Base-by-base conservation (phyloP, 257 asterid genomes). In the Lithospermum erythrorhizon region DNA sequence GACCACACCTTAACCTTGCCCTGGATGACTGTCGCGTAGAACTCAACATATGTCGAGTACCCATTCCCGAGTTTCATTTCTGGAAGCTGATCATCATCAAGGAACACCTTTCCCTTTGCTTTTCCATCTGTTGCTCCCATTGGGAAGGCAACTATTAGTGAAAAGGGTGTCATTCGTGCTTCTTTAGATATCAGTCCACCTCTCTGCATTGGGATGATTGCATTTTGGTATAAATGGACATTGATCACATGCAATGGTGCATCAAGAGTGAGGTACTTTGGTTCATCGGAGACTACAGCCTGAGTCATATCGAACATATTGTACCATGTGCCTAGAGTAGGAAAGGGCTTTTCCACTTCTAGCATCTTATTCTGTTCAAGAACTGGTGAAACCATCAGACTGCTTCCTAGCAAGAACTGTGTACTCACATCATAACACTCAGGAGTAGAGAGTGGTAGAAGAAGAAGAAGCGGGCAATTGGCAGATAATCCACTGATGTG, bases 301-400 rank as follows among this genome's bases (percentile, higher is more conserved):
- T 82, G 80, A 5, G 84, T 70, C 83, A 79, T 71, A 18, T 93
- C 89, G 18, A 93, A 93, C 72, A 86, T 58, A 57, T 70, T 72
- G 73, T 89, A 93, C 99, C 99, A 93, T 21, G 81, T 76, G 1
- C 97, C 99, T 0, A 87, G 83, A 87, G 83, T 0, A 95, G 95
- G 23, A 93, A 89, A 77, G 59, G 0, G 84, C 95, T 49, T 73
- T 70, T n/a, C n/a, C 11, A 93, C 95, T 65, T 75, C 67, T 0
- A n/a, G n/a, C n/a, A 79, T 78, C 65, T 77, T 76, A 11, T 78
- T 78, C 20, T 70, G 21, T 1, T 82, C 84, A 0, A 93, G 76
- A 45, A 93, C 99, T 0, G 97, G 99, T 0, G 97, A 86, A 63
- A 93, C 88, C 99, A 93, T 84, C 1, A 93, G 48, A 0, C 85